Base-by-base conservation (phyloP, 1,284 basidiomycete species). In the Sporisorium scitamineum region DNA sequence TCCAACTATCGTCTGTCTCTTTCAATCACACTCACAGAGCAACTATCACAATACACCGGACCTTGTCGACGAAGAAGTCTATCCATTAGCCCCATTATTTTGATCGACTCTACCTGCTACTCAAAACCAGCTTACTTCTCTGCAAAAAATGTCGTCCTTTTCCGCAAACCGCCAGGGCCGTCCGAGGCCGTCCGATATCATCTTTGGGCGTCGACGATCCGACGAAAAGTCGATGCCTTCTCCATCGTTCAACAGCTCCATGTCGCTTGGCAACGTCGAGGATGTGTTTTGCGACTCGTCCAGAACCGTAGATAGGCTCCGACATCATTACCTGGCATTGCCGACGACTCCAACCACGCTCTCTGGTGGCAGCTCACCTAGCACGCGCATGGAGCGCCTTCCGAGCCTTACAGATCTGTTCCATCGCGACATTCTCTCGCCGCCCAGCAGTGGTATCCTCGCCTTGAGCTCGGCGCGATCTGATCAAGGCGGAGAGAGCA, bases 241-340 rank as follows among this genome's bases (percentile, higher is more conserved):
- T 24, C 73, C 73, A 13, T 76, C 73, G 1, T 76, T 76, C 61
- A 76, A 76, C 53, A 72, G 69, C 65, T 71, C 73, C 26, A 71
- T 76, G 73, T 68, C 65, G 1, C 61, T 76, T 6, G 51, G 58
- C 10, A 61, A 68, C 8, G 61, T 65, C 0, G 73, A 76, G 9
- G 73, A 76, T 42, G 73, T 76, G 26, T 76, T 76, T 48, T 63
- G 56, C 34, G 73, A 76, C 48, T 61, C 63, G 7, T 60, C 54
- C 1, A 51, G 68, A 29, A 64, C 68, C 0, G 62, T 66, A 2
- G 71, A 74, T 45, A 58, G 66, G 1, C 59, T 74, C 14, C 60
- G 66, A 18, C 66, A 74, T 20, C 61, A 68, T 18, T 74, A 74
- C 32, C 37, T 66, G 0, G 58, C 66, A 14, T 47, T 70, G 51